A percentile compares a stretch with the other conserved stretches of the same genome.
Evolutionary conservation across 257 asterid genomes (phyloP).

Genomic region (Solanum sparsipilum): DNA sequence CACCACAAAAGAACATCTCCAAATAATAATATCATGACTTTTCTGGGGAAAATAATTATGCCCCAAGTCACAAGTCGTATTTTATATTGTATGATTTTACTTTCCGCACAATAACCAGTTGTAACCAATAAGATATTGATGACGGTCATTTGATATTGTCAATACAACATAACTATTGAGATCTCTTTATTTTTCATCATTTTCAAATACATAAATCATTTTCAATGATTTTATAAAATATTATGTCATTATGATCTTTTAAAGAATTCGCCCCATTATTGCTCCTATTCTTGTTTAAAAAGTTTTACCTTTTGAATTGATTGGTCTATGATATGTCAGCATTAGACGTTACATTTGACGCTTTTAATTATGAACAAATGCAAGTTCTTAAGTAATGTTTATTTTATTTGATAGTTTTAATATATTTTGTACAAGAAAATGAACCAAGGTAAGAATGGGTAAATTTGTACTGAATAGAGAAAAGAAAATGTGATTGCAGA

Average conservation of each 20-base stretch:
- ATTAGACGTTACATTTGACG: not conserved
- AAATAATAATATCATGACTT: too few relatives aligned
- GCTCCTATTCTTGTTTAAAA: not conserved
- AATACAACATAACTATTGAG: not conserved
- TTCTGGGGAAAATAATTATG: too few relatives aligned
- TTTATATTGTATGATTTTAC: not conserved
- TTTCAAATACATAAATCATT: too few relatives aligned
- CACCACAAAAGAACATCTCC: not conserved
- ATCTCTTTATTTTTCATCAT: not conserved
- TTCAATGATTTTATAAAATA: not conserved
- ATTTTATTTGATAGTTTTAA: not conserved
- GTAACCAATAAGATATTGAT: not conserved
- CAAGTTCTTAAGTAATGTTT: not conserved
- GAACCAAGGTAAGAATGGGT: not conserved
- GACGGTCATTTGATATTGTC: not conserved
- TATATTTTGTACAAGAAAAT: not conserved
- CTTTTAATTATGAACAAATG: not conserved
- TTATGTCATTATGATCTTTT: not conserved
- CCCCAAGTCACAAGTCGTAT: not conserved
- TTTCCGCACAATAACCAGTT: not conserved
- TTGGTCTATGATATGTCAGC: not conserved
- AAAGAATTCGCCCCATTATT: too few relatives aligned
- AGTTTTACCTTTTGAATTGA: too few relatives aligned
- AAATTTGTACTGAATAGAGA: not conserved
- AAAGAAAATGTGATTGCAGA: not conserved